These are phyloP conservation scores for Jimgerdemannia flammicorona DNA, from an alignment of 192 early-diverging fungal species.

Conservation along the genomic window DNA sequence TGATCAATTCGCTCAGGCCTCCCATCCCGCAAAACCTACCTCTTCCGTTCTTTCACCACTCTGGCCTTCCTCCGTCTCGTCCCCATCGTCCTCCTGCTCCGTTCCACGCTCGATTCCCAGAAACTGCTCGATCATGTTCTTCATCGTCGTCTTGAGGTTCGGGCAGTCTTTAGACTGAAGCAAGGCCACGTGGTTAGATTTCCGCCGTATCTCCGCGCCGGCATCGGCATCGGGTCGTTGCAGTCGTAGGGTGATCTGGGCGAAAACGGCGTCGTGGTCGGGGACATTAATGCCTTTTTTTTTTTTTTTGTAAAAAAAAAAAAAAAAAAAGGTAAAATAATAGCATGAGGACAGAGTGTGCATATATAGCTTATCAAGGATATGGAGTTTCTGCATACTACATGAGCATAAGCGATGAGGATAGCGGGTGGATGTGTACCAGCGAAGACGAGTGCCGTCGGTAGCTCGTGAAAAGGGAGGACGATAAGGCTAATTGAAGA, in stretches of 20 bases:
- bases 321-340: background rate
- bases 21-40: constrained; percentile 1
- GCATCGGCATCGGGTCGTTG: background rate
- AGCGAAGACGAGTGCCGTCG: constrained; percentile 70
- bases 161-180: constrained; percentile 69
- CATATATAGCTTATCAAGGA: no score
- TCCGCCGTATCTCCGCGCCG: background rate
- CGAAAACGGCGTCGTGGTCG: constrained; percentile 72
- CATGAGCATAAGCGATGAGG: no score
- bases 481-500: background rate
- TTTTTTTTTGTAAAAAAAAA: background rate
- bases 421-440: constrained; percentile 25
- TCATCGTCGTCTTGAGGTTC: constrained; percentile 55
- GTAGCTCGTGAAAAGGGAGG: constrained; percentile 42
- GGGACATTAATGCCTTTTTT: constrained; percentile 60
- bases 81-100: constrained; percentile 16
- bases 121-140: constrained; percentile 69
- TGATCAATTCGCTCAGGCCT: background rate
- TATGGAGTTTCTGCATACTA: no score
- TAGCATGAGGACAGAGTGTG: background rate
- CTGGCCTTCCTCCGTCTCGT: constrained; percentile 17
- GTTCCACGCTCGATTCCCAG: constrained; percentile 22
- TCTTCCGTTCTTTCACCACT: constrained; percentile 30
- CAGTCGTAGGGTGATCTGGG: constrained; percentile 52
- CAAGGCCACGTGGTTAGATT: constrained; percentile 51